A percentile compares a stretch with the other conserved stretches of the same genome.
phyloP scores from a whole-genome alignment of 176 grass and related monocot species.

The Zea mays region DNA sequence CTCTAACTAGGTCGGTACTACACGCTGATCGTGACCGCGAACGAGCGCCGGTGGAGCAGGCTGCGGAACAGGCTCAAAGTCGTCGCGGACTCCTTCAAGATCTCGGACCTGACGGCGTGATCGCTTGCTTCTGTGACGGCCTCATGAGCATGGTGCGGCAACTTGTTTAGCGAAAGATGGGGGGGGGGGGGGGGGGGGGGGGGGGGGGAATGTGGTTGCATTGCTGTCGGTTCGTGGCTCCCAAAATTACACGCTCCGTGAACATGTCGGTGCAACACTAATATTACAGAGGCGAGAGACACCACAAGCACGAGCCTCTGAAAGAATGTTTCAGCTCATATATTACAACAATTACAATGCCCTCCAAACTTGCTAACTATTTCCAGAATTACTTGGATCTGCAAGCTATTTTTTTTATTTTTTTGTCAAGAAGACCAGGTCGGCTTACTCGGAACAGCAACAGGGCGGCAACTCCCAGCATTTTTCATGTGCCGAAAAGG shows the following conservation, averaged over 20 bases:
- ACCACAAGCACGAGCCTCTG: constrained; percentile 35
- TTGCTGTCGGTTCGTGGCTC: no score
- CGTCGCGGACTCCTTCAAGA: constrained; percentile 84
- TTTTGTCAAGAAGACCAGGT: constrained; percentile 46
- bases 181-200: no score
- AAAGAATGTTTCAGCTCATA: constrained; percentile 78
- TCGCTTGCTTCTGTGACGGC: not conserved
- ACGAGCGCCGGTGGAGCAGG: constrained; percentile 85
- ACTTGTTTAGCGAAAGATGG: no score
- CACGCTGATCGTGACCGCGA: constrained; percentile 87
- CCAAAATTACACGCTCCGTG: no score
- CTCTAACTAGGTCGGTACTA: constrained; percentile 58
- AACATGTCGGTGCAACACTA: constrained; percentile 21
- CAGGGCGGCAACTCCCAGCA: constrained; percentile 7
- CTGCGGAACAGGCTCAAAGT: constrained; percentile 75
- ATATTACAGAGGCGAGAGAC: constrained; percentile 40
- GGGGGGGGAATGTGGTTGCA: no score
- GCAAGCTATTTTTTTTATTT: constrained; percentile 21
- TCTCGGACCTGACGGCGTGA: constrained; percentile 50
- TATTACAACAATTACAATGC: constrained; percentile 58
- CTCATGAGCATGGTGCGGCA: not conserved
- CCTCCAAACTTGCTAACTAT: constrained; percentile 56
- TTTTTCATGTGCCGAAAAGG: constrained; percentile 14
- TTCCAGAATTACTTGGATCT: constrained; percentile 46
- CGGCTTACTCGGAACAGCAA: constrained; percentile 23